Evolutionary conservation across 352 stramenopile species (phyloP), one percentile per base, ranked within the genome.

Genomic region (Pythium vanterpoolii): DNA sequence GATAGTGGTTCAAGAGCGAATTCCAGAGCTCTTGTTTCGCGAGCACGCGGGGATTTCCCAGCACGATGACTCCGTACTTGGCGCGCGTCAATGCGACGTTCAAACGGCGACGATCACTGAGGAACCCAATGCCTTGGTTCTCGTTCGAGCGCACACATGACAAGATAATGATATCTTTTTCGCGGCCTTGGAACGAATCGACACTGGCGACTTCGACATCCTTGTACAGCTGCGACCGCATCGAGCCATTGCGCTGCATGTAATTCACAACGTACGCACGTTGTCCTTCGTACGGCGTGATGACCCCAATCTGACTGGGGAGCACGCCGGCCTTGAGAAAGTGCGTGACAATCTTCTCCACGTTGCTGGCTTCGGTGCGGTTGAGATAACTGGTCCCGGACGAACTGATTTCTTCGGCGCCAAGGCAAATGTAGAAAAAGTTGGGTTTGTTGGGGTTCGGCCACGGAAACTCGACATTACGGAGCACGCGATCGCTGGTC

Each of bases 141-240:
- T 99, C 95, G 71, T 99, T 99, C n/a, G 96, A 99, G 49, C 96
- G 93, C 28, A 99, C 98, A 71, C 97, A 99, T 10, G 96, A 99
- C 21, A 98, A 68, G 61, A 98, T 96, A 61, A 99, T 99, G 49
- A 98, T 89, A 73, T 99, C 97, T 75, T 99, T 99, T 68, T 99
- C 98, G 34, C 98, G 95, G 13, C 98, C 98, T 76, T 99, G 98
- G 72, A 99, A 99, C 57, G 96, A 97, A 83, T 99, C 97, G 6
- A 99, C 98, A 57, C 86, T 98, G 16, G 97, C 97, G 18, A 99
- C 96, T 84, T 99, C 97, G 42, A 99, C 97, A 10, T 98, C 89
- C 74, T 98, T 97, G 73, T 99, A 99, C 6, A 98, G 63, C 60
- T 97, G 85, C 45, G 86, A 88, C 1, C 90, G 87, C 73, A 99